Percentiles rank a stretch among this genome's conserved stretches.
phyloP scores from a whole-genome alignment of 23 red algal species.

The Gracilaria gracilis region DNA sequence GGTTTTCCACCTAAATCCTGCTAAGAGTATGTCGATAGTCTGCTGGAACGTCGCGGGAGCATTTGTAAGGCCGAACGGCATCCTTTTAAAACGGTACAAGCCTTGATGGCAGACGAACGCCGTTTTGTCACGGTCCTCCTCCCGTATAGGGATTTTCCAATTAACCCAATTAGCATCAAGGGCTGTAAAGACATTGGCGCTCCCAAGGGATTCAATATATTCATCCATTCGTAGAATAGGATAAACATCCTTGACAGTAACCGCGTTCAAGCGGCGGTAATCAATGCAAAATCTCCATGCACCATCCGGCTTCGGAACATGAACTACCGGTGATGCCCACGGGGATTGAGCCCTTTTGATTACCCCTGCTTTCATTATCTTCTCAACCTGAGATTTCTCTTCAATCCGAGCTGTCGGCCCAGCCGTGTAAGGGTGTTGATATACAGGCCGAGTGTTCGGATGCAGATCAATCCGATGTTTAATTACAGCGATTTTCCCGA shows the following conservation, averaged over 20 bases:
- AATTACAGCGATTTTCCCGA: not conserved
- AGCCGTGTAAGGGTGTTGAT: not conserved
- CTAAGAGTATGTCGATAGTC: too few relatives aligned
- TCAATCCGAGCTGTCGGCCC: not conserved
- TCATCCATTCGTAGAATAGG: conserved; percentile 12
- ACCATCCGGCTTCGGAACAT: not conserved
- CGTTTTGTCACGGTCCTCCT: too few relatives aligned
- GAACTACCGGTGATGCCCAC: not conserved
- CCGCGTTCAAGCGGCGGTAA: conserved; percentile 3
- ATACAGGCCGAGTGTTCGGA: not conserved
- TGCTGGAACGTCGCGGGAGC: not conserved
- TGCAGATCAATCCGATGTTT: not conserved
- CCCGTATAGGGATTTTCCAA: too few relatives aligned
- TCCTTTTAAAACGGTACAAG: too few relatives aligned
- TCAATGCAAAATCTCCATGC: not conserved
- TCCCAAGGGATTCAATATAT: not conserved
- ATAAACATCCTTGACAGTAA: conserved; percentile 3
- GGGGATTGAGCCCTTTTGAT: not conserved
- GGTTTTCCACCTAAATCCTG: too few relatives aligned
- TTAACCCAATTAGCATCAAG: too few relatives aligned
- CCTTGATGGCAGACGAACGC: too few relatives aligned
- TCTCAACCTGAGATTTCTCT: not conserved
- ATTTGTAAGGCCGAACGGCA: too few relatives aligned
- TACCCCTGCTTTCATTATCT: not conserved
- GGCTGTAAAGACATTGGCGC: not conserved